A percentile compares a stretch with the other conserved stretches of the same genome.
Conservation (phyloP, 1,139 yeast genomes). For the Diutina pseudorugosa region DNA sequence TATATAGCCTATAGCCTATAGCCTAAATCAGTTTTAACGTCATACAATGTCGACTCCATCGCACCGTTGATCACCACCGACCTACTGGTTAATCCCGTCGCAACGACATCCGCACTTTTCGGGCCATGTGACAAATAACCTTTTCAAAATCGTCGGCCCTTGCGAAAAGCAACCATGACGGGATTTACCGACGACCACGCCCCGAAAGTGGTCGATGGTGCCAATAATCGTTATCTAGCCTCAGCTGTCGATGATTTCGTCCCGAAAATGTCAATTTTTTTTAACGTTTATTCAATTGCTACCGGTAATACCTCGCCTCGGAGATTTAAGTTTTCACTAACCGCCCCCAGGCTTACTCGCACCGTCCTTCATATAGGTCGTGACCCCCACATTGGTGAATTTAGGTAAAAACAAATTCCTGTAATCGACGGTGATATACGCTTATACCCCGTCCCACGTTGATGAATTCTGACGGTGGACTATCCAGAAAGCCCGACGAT, state of each 20-base stretch:
- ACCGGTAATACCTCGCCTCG: background rate
- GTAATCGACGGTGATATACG: background rate
- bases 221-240: too few relatives aligned
- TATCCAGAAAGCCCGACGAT: slow-evolving; percentile 3
- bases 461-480: slow-evolving; percentile 4
- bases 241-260: too few relatives aligned
- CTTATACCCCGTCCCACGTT: background rate
- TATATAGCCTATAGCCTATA: background rate
- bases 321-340: background rate
- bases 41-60: too few relatives aligned
- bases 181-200: background rate
- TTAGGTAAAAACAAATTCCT: background rate
- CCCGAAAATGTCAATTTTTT: too few relatives aligned
- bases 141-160: background rate
- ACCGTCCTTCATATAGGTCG: background rate
- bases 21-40: background rate
- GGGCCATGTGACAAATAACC: background rate
- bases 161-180: background rate
- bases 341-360: background rate
- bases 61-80: too few relatives aligned
- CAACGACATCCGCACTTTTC: background rate
- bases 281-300: too few relatives aligned
- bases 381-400: background rate
- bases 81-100: background rate
- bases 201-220: too few relatives aligned